These are phyloP conservation scores for Pseudogymnoascus sp. DNA, from an alignment of 2,329 filamentous ascomycete genomes.

Conservation along the genomic window DNA sequence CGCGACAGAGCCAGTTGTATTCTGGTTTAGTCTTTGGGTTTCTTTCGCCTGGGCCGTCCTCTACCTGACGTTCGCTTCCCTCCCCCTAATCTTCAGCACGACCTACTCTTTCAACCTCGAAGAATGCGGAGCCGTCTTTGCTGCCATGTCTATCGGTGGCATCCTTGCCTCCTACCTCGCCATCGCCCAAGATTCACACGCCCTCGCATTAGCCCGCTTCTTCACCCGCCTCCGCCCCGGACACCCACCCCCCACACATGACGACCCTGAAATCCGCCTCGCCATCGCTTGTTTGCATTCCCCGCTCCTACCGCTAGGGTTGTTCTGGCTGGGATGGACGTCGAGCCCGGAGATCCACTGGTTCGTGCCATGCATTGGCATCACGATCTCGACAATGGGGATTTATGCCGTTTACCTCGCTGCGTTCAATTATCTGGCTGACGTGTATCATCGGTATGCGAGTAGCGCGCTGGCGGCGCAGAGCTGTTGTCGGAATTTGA, in stretches of 20 bases:
- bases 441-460: constrained; percentile 78
- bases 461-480: constrained; percentile 81
- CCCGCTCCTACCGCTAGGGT: constrained; percentile 64
- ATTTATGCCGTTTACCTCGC: constrained; percentile 83
- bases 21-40: constrained; percentile 84
- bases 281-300: constrained; percentile 77
- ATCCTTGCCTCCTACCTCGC: constrained; percentile 59
- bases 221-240: constrained; percentile 24
- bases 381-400: constrained; percentile 70
- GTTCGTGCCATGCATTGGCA: constrained; percentile 61
- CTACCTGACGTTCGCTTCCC: constrained; percentile 73
- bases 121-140: constrained; percentile 64
- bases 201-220: constrained; percentile 40
- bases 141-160: constrained; percentile 59
- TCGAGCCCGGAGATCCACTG: constrained; percentile 54
- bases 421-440: constrained; percentile 87
- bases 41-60: constrained; percentile 84
- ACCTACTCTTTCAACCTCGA: constrained; percentile 60
- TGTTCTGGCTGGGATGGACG: constrained; percentile 76
- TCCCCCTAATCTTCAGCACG: constrained; percentile 66
- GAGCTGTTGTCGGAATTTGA: constrained; percentile 74
- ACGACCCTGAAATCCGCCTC: constrained; percentile 65
- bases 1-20: constrained; percentile 68
- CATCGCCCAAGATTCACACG: constrained; percentile 58
- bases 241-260: constrained; percentile 33